Evolutionary conservation across 2,329 filamentous ascomycete species (phyloP), one percentile per base, ranked within the genome.

Genomic region (Hypoxylon sp.): DNA sequence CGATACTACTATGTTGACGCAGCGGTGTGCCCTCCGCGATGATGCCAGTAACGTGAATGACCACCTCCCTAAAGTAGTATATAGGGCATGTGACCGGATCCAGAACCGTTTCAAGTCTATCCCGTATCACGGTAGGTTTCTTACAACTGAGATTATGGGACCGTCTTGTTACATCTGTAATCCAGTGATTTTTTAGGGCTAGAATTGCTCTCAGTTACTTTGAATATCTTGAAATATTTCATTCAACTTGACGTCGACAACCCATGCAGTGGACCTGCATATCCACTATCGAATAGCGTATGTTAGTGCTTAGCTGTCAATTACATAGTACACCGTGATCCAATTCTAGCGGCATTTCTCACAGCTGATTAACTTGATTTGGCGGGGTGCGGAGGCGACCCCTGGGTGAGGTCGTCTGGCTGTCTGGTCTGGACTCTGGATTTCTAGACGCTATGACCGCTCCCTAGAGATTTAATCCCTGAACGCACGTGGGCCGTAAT

Each of bases 361-460:
- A 63, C 53, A 17, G 53, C 58, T 17, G 32, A n/a, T 63, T 69
- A 50, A 50, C 48, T 67, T 28, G 32, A 67, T 57, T 67, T 58
- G 67, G 67, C 55, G 63, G 60, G 57, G 60, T 61, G 56, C 49
- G 60, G 51, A 52, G 41, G 25, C 13, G 28, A 13, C 53, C 59
- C 52, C 43, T 52, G 49, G 28, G 23, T 50, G 45, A 43, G 38
- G 21, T 19, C 49, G 14, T 52, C 28, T n/a, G n/a, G n/a, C n/a
- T n/a, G n/a, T n/a, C n/a, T n/a, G n/a, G n/a, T n/a, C n/a, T 41
- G 45, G 51, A 36, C 28, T 28, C 34, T 56, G 46, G 34, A 48
- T 59, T 51, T 51, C 52, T 41, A 61, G 52, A 51, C 67, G 65
- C 65, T 70, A 63, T 70, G 65, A 65, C 65, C 67, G 43, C 57